These are phyloP conservation scores for Solanum etuberosum DNA, from an alignment of 257 asterid genomes.

Conservation along the genomic window DNA sequence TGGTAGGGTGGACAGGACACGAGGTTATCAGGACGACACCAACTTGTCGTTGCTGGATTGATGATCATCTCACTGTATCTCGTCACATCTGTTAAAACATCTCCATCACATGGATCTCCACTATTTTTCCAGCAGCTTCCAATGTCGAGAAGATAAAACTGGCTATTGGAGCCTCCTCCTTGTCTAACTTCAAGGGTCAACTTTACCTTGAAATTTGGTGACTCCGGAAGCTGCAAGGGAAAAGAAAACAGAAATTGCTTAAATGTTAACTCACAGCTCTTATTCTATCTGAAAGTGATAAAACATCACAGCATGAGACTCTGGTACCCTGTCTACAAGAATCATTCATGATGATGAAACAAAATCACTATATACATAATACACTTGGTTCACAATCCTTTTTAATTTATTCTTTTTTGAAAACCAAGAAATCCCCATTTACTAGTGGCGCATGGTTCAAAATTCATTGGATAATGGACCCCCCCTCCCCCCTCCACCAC, in stretches of 20 bases:
- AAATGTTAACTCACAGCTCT: not conserved
- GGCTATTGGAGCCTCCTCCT: slow-evolving; percentile 81
- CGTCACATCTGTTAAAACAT: slow-evolving; percentile 66
- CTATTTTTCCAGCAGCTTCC: slow-evolving; percentile 88
- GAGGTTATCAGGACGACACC: slow-evolving; percentile 66
- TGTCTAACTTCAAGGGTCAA: slow-evolving; percentile 50
- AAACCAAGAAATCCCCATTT: not conserved
- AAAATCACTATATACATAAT: not conserved
- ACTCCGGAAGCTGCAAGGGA: slow-evolving; percentile 46
- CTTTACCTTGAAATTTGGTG: slow-evolving; percentile 75
- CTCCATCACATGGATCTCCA: slow-evolving; percentile 71
- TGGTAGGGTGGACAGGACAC: slow-evolving; percentile 80
- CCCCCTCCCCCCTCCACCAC: not conserved
- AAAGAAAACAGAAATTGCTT: not conserved
- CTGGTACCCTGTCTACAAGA: not conserved
- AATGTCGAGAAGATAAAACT: slow-evolving; percentile 65
- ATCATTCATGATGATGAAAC: not conserved
- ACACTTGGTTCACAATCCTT: not conserved
- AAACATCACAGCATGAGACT: not conserved
- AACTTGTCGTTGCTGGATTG: slow-evolving; percentile 67
- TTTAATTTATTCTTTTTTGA: not conserved
- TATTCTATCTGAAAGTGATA: not conserved
- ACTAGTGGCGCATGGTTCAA: not conserved
- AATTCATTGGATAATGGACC: not conserved
- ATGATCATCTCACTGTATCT: slow-evolving; percentile 85